Percentiles rank a stretch among this genome's conserved stretches.
Conservation (phyloP, 148 eudicot genomes). For the Camellia japonica region DNA sequence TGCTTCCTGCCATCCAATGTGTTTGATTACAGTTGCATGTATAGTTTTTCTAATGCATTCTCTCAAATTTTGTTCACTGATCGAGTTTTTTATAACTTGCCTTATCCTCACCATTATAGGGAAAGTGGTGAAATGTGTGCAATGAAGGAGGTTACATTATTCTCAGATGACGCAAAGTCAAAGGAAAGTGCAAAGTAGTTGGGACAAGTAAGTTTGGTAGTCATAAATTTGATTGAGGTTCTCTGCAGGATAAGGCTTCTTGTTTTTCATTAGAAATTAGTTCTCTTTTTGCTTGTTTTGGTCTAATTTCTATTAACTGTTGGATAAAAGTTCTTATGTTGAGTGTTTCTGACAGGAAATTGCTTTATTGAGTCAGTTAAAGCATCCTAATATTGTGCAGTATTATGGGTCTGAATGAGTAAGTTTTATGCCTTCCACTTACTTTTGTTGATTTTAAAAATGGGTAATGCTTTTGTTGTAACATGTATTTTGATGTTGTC, state of each 20-base stretch:
- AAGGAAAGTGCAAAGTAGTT: slow-evolving; percentile 96
- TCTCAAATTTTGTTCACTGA: neutral
- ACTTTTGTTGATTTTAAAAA: neutral
- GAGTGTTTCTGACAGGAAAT: slow-evolving; percentile 60
- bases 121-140: slow-evolving; percentile 99
- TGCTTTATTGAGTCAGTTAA: slow-evolving; percentile 66
- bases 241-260: neutral
- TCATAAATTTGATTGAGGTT: neutral
- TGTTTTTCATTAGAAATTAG: too few species aligned
- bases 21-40: slow-evolving; percentile 1
- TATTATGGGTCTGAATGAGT: slow-evolving; percentile 91
- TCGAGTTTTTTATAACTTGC: neutral
- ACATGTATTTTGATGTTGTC: neutral
- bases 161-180: slow-evolving; percentile 91
- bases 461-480: neutral
- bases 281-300: neutral
- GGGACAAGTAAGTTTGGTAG: slow-evolving; percentile 51
- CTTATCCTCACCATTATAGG: slow-evolving; percentile 30
- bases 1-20: slow-evolving; percentile 4
- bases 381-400: slow-evolving; percentile 95
- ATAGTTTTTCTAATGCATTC: neutral
- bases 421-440: slow-evolving; percentile 29
- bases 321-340: slow-evolving; percentile 17
- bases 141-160: slow-evolving; percentile 80
- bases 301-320: neutral